phyloP scores from a whole-genome alignment of 2,329 filamentous ascomycete genomes.

The Ophiostoma novo-ulmi region DNA sequence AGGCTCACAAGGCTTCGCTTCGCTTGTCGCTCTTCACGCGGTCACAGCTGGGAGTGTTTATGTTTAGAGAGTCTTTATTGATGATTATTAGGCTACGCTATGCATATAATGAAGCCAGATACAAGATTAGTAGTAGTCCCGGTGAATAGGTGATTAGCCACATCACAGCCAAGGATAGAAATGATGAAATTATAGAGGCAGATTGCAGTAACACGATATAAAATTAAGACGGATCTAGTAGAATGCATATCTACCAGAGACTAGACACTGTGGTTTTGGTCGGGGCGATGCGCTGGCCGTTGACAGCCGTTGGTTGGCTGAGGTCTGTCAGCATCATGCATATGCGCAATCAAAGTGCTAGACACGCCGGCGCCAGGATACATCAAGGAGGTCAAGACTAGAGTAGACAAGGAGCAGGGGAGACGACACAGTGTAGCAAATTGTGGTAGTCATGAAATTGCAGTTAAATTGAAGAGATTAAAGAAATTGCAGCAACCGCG shows the following conservation, averaged over 20 bases:
- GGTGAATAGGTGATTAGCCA: no score
- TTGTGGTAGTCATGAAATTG: neutral
- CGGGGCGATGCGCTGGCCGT: conserved; percentile 19
- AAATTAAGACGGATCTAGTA: neutral
- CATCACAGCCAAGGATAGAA: no score
- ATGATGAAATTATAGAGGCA: neutral
- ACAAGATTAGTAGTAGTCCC: no score
- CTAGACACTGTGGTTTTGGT: neutral
- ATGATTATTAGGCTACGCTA: no score
- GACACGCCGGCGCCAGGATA: no score
- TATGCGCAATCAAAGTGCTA: neutral
- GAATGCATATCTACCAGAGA: no score
- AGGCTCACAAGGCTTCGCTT: neutral
- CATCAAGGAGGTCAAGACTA: no score
- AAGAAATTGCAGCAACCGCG: neutral
- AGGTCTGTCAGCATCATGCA: neutral
- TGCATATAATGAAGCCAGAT: no score
- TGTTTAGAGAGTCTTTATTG: no score
- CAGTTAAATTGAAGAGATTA: no score
- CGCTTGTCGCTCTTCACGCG: neutral
- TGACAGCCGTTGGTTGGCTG: conserved; percentile 19
- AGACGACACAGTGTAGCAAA: neutral
- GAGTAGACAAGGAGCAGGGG: neutral
- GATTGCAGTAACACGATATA: neutral
- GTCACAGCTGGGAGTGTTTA: neutral